Evolutionary conservation across 139 green algal species (phyloP), one percentile per base, ranked within the genome.

Genomic region (Chlorella vulgaris): DNA sequence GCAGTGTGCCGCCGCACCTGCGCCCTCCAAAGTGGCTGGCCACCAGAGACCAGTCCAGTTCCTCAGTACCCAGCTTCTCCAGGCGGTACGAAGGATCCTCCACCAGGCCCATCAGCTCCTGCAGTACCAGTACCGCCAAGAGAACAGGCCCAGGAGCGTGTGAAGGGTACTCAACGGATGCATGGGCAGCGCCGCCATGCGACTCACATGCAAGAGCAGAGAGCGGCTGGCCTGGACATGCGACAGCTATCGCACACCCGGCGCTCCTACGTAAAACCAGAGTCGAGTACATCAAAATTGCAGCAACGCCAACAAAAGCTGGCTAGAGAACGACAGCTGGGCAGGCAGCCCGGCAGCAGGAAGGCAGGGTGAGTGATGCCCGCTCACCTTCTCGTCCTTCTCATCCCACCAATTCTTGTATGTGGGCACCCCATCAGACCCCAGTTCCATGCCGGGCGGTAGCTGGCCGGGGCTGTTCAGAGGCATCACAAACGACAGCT

Each of bases 341-440:
- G 47, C 13, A 24, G 47, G 13, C 10, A 58, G 15, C 15, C 13
- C 47, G 15, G 47, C 47, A 24, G 47, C 47, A 58, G 47, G 47
- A 58, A 15, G 15, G 47, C 47, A 58, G 47, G 15, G 47, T 58
- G 15, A 10, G 47, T 58, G 47, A 58, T 58, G 15, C 15, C 8
- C 35, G 31, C 76, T 13, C 62, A 75, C 76, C 78, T 83, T 70
- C 51, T 88, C 83, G 50, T 88, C 77, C 47, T 79, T 33, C n/a
- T 85, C 83, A 55, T 88, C 78, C 84, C 84, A 88, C 84, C 84
- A 88, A 40, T 83, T 83, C 73, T 85, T 88, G 73, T 83, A 85
- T 39, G 55, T 38, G 18, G 55, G 55, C 18, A 31, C n/a, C 15
- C 50, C 71, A 31, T 33, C 29, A 47, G 29, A 8, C 47, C 40